A percentile compares a stretch with the other conserved stretches of the same genome.
Conservation (phyloP, 495 filamentous ascomycete species). For the Alectoria sarmentosa region DNA sequence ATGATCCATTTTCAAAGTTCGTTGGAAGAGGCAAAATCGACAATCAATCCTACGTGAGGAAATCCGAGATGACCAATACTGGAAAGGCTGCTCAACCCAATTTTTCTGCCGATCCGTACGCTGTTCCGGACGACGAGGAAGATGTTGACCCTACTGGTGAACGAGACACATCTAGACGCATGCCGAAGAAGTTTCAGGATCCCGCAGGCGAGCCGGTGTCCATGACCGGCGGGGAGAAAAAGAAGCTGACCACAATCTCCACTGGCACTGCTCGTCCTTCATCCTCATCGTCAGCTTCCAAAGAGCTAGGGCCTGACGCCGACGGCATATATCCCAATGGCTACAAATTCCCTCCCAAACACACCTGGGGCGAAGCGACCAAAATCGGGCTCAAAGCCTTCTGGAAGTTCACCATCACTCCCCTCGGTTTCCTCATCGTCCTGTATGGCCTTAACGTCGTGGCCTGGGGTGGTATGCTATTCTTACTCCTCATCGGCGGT, state of each 20-base stretch:
- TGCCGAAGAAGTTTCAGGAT: conserved; percentile 25
- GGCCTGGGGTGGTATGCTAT: conserved; percentile 88
- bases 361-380: conserved; percentile 47
- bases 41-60: conserved; percentile 23
- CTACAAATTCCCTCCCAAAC: conserved; percentile 64
- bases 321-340: conserved; percentile 46
- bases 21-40: conserved; percentile 26
- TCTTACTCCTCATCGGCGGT: conserved; percentile 71
- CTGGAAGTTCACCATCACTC: conserved; percentile 56
- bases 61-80: conserved; percentile 7
- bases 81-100: conserved; percentile 4
- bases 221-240: conserved; percentile 13
- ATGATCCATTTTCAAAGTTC: conserved; percentile 25
- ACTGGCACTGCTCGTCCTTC: conserved; percentile 10
- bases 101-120: conserved; percentile 13
- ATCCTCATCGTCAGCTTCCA: conserved; percentile 16
- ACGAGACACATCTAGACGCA: conserved; percentile 7
- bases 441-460: conserved; percentile 75
- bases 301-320: conserved; percentile 22
- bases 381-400: conserved; percentile 45
- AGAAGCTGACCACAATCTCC: conserved; percentile 10
- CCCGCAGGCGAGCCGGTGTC: conserved; percentile 16
- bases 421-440: conserved; percentile 63
- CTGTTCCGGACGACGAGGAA: conserved; percentile 19
- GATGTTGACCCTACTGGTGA: conserved; percentile 17